Percentiles rank a stretch among this genome's conserved stretches.
These are phyloP conservation scores for Rubroshorea leprosula DNA, from an alignment of 345 rosid genomes.

Conservation along the genomic window DNA sequence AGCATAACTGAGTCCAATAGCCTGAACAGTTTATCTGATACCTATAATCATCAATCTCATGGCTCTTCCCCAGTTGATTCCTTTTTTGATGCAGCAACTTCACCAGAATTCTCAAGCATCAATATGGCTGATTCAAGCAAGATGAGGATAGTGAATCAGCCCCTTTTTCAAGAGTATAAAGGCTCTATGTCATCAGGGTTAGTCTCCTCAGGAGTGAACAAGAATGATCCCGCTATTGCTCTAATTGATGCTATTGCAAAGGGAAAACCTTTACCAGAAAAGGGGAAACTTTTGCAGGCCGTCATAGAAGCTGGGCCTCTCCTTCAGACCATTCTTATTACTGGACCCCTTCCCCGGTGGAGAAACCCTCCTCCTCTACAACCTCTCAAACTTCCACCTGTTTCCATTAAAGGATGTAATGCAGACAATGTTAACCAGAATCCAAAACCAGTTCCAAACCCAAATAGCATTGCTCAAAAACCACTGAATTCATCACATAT, in stretches of 20 bases:
- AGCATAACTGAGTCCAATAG: constrained; percentile 81
- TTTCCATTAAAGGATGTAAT: constrained; percentile 33
- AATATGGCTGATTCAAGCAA: constrained; percentile 40
- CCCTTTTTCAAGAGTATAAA: constrained; percentile 20
- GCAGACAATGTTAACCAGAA: constrained; percentile 13
- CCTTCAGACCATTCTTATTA: constrained; percentile 66
- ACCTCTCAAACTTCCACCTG: constrained; percentile 48
- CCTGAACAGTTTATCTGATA: constrained; percentile 43
- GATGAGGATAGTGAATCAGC: constrained; percentile 19
- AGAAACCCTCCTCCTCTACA: constrained; percentile 87
- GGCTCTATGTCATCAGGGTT: constrained; percentile 14
- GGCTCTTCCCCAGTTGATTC: constrained; percentile 73
- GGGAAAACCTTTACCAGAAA: constrained; percentile 56
- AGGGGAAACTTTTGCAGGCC: constrained; percentile 66
- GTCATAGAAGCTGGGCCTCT: constrained; percentile 79
- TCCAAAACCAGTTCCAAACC: constrained; percentile 16
- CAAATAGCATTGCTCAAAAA: constrained; percentile 13
- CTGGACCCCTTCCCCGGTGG: constrained; percentile 93
- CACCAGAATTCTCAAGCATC: constrained; percentile 63
- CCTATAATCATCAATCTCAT: constrained; percentile 38
- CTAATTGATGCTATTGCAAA: constrained; percentile 43
- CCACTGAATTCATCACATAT: constrained; percentile 13
- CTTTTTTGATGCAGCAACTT: constrained; percentile 60
- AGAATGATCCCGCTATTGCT: constrained; percentile 35
- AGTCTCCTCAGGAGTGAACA: constrained; percentile 17